Percentiles rank a stretch among this genome's conserved stretches.
Conservation (phyloP, 106 monocot genomes). For the Acorus calamus region DNA sequence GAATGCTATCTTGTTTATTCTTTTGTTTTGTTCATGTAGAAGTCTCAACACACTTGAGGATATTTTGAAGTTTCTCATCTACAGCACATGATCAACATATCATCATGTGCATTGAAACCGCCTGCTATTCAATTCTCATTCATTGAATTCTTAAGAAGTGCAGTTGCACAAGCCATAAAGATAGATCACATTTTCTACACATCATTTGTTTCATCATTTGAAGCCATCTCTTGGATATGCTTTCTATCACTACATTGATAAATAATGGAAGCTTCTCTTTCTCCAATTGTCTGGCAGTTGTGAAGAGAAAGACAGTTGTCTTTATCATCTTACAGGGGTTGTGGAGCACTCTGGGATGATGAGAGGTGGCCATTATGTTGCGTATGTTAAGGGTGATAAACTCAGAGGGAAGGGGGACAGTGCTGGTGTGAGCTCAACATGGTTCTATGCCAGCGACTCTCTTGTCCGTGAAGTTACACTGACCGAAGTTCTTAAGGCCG, state of each 20-base stretch:
- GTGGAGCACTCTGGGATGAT: slow-evolving; percentile 72
- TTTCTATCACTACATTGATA: not conserved
- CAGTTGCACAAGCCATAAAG: too few relatives aligned
- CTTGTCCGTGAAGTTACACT: slow-evolving; percentile 43
- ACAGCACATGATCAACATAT: too few relatives aligned
- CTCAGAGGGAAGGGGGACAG: slow-evolving; percentile 5
- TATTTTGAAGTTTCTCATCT: too few relatives aligned
- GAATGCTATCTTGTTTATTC: too few relatives aligned
- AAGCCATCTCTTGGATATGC: too few relatives aligned
- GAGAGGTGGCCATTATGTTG: slow-evolving; percentile 63
- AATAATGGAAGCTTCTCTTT: not conserved
- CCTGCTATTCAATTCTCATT: too few relatives aligned
- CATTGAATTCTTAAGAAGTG: too few relatives aligned
- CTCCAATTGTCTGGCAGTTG: slow-evolving; percentile 23
- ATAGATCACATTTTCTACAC: too few relatives aligned
- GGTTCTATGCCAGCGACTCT: slow-evolving; percentile 70
- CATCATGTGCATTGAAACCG: too few relatives aligned
- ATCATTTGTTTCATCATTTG: too few relatives aligned
- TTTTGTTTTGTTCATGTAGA: too few relatives aligned
- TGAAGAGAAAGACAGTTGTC: slow-evolving; percentile 15
- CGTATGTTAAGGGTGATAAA: slow-evolving; percentile 51
- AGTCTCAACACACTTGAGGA: too few relatives aligned
- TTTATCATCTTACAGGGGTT: slow-evolving; percentile 49
- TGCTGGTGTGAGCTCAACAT: slow-evolving; percentile 5
- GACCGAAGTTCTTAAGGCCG: slow-evolving; percentile 55